Evolutionary conservation across 2,329 filamentous ascomycete species (phyloP), one percentile per base, ranked within the genome.

Genomic region (Colletotrichum chlorophyti): DNA sequence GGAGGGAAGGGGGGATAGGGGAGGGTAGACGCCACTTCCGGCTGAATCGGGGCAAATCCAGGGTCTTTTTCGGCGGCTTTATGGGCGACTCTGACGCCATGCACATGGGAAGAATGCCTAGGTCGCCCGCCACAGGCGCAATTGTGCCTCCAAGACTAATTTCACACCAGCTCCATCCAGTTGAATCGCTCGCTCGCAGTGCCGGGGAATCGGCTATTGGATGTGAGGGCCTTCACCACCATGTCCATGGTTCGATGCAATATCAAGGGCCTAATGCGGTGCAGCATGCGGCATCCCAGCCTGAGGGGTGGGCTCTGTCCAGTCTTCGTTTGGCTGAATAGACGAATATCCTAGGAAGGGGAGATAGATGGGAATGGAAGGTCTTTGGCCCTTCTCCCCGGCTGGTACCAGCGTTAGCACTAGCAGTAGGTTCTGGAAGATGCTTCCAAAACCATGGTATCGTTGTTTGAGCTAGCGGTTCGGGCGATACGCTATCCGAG

Each of bases 11-110:
- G n/a, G n/a, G n/a, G n/a, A n/a, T n/a, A n/a, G n/a, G n/a, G n/a
- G n/a, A n/a, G n/a, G n/a, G 27, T 17, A 26, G 32, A 17, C 57
- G 57, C 52, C 57, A 51, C 45, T 48, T 32, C 57, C 57, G 52
- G 45, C 52, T 40, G 26, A 17, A 51, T 57, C 45, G 38, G 52
- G 21, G 54, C 54, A 49, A 60, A 57, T 57, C 51, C 24, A 57
- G 57, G 51, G 52, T 57, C 43, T 27, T 31, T 34, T 54, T 60
- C 46, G 53, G 58, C 58, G 53, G 53, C 26, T 60, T 46, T 46
- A 26, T 58, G 40, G 26, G 27, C 35, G 49, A 42, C 31, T 21
- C 52, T 46, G 24, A 58, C 53, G 58, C 45, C 53, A 37, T 58
- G 51, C 31, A 31, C 54, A 58, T 48, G 31, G 53, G 32, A 58